Evolutionary conservation across 2,329 filamentous ascomycete genomes (phyloP), one percentile per base, ranked within the genome.

Genomic region (Fusarium sp.): DNA sequence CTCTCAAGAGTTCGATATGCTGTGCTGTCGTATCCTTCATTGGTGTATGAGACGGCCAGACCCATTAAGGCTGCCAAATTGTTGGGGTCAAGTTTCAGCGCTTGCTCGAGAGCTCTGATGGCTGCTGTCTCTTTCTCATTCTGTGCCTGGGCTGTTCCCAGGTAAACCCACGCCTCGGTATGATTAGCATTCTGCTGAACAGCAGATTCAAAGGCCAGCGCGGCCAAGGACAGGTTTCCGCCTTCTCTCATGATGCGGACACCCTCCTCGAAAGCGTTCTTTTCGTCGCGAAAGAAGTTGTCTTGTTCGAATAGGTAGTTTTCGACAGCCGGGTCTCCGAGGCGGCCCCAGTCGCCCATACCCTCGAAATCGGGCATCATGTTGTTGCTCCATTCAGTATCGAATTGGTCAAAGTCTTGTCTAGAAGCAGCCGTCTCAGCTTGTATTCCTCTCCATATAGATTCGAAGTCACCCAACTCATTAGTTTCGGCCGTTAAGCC

Each of bases 91-190:
- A 96, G 86, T 82, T 95, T 95, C 72, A 98, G 85, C 2, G 95
- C 95, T 80, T 96, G 93, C 82, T 98, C 95, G 68, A 98, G 86
- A 7, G 96, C 96, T 38, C 96, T 92, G 73, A 99, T 98, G 6
- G 96, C 96, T 1, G 96, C 95, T 14, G 94, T 93, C 82, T 99
- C 96, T 85, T 99, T 99, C 83, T 99, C 96, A 82, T 99, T 99
- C 82, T 99, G 96, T 26, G 96, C 96, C 83, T 99, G 96, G 24
- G 95, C 93, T 60, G 92, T 92, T 59, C 96, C 96, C 36, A 99
- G 89, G 78, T 95, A 92, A 15, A 95, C 94, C 96, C 96, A 99
- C 6, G 96, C 96, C 61, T 97, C 93, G 41, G 95, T 91, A 81
- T 98, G 95, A 61, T 92, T 87, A 1, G 94, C 90, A 70, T 97